phyloP scores from a whole-genome alignment of 2,329 filamentous ascomycete species.

The Epichloe scottii region DNA sequence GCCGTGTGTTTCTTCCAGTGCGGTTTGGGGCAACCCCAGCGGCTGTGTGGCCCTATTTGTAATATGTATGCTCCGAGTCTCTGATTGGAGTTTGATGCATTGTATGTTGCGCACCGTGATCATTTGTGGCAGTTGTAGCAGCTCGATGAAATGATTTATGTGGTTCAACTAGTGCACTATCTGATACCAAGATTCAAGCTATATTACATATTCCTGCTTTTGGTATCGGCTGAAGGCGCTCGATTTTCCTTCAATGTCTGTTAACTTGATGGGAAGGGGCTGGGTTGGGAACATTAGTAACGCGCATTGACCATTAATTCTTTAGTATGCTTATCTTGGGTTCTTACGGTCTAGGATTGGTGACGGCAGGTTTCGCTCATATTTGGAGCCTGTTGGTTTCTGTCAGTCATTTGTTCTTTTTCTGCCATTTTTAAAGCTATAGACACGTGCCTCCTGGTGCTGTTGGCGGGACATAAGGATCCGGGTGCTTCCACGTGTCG shows the following conservation, averaged over 20 bases:
- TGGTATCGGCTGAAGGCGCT: not conserved
- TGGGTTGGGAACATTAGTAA: conserved; percentile 3
- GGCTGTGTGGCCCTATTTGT: too few relatives aligned
- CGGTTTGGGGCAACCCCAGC: too few relatives aligned
- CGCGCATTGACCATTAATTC: too few relatives aligned
- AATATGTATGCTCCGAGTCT: too few relatives aligned
- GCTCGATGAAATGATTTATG: too few relatives aligned
- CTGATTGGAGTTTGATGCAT: too few relatives aligned
- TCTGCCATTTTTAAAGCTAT: not conserved
- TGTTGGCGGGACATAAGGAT: conserved; percentile 79
- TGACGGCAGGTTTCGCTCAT: conserved; percentile 79
- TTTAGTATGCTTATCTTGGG: not conserved
- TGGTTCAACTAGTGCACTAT: not conserved
- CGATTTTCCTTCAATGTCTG: not conserved
- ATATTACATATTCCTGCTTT: not conserved
- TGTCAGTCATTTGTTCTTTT: conserved; percentile 7
- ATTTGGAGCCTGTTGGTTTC: conserved; percentile 65
- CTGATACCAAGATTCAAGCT: not conserved
- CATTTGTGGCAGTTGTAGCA: not conserved
- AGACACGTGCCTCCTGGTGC: conserved; percentile 70
- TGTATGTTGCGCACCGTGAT: too few relatives aligned
- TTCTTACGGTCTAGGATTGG: conserved; percentile 70
- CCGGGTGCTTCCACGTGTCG: conserved; percentile 93
- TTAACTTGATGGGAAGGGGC: conserved; percentile 14
- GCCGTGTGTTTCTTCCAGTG: too few relatives aligned